Conservation (phyloP, 371 early-diverging fungal genomes). For the Saksenaea vasiformis region DNA sequence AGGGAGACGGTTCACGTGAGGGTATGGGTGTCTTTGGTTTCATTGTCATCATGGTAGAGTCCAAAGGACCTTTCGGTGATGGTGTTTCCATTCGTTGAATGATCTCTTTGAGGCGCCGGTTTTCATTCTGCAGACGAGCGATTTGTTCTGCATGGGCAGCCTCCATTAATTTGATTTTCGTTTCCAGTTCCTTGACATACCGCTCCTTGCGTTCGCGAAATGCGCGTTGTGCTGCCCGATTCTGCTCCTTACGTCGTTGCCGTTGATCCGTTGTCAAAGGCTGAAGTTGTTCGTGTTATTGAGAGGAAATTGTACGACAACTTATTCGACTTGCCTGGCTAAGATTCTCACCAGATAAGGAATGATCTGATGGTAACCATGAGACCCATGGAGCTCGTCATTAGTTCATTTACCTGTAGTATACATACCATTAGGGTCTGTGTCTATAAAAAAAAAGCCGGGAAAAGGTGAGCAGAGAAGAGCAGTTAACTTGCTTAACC, state of each 20-base stretch:
- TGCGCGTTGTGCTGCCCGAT: slow-evolving; percentile 77
- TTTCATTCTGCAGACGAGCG: slow-evolving; percentile 31
- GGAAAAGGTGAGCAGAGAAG: neutral
- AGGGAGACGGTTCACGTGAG: neutral
- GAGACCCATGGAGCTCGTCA: neutral
- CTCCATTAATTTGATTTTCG: slow-evolving; percentile 62
- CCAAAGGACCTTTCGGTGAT: slow-evolving; percentile 8
- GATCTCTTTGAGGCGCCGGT: slow-evolving; percentile 19
- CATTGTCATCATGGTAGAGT: neutral
- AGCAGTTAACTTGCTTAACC: neutral
- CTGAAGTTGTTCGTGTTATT: neutral
- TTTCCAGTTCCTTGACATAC: slow-evolving; percentile 69
- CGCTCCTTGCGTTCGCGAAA: slow-evolving; percentile 77
- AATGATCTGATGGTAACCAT: neutral
- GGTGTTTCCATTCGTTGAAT: slow-evolving; percentile 36
- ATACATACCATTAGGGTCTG: neutral
- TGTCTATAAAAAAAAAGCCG: neutral
- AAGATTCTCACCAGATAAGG: neutral
- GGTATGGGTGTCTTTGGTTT: neutral
- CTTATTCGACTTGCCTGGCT: neutral
- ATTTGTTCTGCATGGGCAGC: slow-evolving; percentile 40
- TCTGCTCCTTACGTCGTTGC: slow-evolving; percentile 75
- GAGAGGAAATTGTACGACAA: neutral
- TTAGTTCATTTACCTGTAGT: neutral
- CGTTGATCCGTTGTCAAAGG: slow-evolving; percentile 30